Evolutionary conservation across 2,329 filamentous ascomycete species (phyloP).

Genomic region (Blumeria graminis): DNA sequence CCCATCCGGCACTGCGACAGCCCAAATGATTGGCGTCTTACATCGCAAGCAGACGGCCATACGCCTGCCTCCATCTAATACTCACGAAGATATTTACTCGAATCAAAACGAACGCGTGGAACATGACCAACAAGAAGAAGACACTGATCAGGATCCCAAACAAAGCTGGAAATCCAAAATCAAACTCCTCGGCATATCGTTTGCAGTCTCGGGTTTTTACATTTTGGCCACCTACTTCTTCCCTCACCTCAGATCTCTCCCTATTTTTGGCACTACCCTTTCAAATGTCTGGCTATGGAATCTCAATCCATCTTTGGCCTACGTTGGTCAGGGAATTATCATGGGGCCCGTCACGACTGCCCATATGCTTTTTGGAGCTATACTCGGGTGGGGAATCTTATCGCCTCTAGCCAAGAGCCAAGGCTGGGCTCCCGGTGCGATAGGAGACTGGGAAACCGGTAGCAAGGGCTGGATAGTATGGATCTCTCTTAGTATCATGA

Average conservation of each 20-base stretch:
- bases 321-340: conserved; percentile 91
- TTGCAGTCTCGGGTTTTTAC: conserved; percentile 34
- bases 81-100: not conserved
- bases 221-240: conserved; percentile 80
- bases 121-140: conserved; percentile 3
- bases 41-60: conserved; percentile 33
- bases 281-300: conserved; percentile 81
- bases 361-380: conserved; percentile 79
- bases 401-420: conserved; percentile 68
- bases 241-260: conserved; percentile 62
- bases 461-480: conserved; percentile 99
- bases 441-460: conserved; percentile 72
- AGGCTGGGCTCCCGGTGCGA: conserved; percentile 74
- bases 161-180: conserved; percentile 15
- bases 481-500: conserved; percentile 89
- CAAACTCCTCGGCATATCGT: conserved; percentile 25
- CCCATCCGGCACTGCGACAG: conserved; percentile 85
- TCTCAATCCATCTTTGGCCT: conserved; percentile 87
- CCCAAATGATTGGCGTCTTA: conserved; percentile 72
- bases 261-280: conserved; percentile 53
- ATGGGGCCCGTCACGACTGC: conserved; percentile 92
- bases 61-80: conserved; percentile 1
- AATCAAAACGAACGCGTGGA: conserved; percentile 1
- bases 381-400: conserved; percentile 74
- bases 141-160: conserved; percentile 7